These are phyloP conservation scores for Aspergillus heteromorphus DNA, from an alignment of 495 filamentous ascomycete species.

Conservation along the genomic window DNA sequence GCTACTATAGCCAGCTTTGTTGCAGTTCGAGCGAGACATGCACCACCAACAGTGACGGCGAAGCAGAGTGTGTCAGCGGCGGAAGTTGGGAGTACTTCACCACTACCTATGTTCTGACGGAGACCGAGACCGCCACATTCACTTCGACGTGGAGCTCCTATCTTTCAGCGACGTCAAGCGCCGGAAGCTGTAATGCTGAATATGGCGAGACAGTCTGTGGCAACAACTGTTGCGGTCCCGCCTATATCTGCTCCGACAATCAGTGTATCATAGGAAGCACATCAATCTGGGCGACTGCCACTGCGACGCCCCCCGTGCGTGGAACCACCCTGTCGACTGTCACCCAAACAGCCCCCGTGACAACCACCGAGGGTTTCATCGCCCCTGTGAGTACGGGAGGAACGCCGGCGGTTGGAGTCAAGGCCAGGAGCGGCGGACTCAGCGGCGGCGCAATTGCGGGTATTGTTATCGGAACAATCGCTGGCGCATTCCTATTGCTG, in stretches of 20 bases:
- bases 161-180: conserved; percentile 29
- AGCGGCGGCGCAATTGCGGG: conserved; percentile 88
- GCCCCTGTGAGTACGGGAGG: conserved; percentile 52
- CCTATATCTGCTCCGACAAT: conserved; percentile 57
- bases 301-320: conserved; percentile 54
- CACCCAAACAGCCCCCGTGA: conserved; percentile 49
- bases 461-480: conserved; percentile 82
- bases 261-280: conserved; percentile 39
- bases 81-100: conserved; percentile 54
- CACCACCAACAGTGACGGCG: conserved; percentile 50
- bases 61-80: conserved; percentile 49
- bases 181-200: conserved; percentile 48
- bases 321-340: conserved; percentile 61
- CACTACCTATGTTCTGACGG: conserved; percentile 56
- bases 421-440: conserved; percentile 49
- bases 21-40: conserved; percentile 57
- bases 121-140: conserved; percentile 60
- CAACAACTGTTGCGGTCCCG: conserved; percentile 64
- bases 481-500: conserved; percentile 65
- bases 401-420: conserved; percentile 39
- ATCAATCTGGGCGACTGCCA: conserved; percentile 32
- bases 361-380: conserved; percentile 55
- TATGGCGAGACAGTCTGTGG: conserved; percentile 66
- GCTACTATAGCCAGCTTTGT: conserved; percentile 61
- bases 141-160: conserved; percentile 63